phyloP scores from a whole-genome alignment of 148 eudicot species.

The Camellia lanceoleosa region DNA sequence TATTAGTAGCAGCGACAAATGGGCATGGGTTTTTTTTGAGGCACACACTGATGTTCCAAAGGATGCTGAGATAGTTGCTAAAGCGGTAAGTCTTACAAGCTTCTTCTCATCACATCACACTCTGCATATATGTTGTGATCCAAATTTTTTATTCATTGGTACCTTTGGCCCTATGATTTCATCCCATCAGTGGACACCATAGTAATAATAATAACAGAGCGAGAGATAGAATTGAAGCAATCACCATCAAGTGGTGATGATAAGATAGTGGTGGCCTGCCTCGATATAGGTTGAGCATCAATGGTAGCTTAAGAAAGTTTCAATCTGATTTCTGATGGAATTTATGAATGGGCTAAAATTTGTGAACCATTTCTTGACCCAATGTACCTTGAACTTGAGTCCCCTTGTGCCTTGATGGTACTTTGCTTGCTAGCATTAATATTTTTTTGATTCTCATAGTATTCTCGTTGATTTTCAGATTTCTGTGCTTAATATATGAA shows the following conservation, averaged over 20 bases:
- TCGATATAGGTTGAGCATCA: background rate
- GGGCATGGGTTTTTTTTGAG: conserved; percentile 95
- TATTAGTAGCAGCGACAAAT: conserved; percentile 51
- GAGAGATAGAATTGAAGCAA: too few relatives aligned
- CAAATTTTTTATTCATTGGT: background rate
- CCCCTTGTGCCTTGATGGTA: background rate
- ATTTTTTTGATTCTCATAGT: background rate
- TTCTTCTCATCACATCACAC: background rate
- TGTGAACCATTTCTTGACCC: background rate
- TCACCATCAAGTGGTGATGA: too few relatives aligned
- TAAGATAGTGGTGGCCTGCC: too few relatives aligned
- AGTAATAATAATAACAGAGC: too few relatives aligned
- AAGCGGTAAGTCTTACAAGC: conserved; percentile 56
- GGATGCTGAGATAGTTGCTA: conserved; percentile 74
- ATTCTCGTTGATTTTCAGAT: background rate
- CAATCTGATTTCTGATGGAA: background rate
- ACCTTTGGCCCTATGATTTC: too few relatives aligned
- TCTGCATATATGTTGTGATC: background rate
- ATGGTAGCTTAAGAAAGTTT: background rate
- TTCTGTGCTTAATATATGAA: background rate
- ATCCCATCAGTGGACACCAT: too few relatives aligned
- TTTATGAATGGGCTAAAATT: background rate
- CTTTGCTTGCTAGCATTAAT: background rate
- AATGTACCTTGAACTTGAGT: background rate
- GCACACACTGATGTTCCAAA: conserved; percentile 47